Evolutionary conservation across 345 rosid genomes (phyloP).

Genomic region (Dovyalis caffra): DNA sequence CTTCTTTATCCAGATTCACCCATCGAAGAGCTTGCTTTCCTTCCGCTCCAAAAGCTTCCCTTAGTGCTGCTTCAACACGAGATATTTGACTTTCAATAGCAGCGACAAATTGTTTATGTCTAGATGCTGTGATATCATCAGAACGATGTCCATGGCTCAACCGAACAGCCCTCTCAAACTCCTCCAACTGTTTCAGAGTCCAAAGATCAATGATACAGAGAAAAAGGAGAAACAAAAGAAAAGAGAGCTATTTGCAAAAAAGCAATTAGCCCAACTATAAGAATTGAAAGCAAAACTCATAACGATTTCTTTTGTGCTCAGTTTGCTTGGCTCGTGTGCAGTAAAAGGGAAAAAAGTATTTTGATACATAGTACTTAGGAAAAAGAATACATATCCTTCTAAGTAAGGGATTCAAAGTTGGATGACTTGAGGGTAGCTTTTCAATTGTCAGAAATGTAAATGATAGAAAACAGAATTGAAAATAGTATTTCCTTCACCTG

Average conservation of each 20-base stretch:
- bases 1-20: conserved; percentile 76
- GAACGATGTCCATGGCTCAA: conserved; percentile 51
- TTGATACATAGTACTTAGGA: neutral
- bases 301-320: neutral
- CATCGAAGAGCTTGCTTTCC: conserved; percentile 69
- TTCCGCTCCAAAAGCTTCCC: conserved; percentile 46
- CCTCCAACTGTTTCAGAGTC: conserved; percentile 61
- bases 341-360: neutral
- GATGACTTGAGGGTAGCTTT: neutral
- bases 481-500: neutral
- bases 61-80: conserved; percentile 56
- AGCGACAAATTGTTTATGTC: conserved; percentile 68
- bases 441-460: neutral
- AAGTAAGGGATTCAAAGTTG: neutral
- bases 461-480: neutral
- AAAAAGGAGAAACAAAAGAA: neutral
- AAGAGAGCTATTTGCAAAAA: neutral
- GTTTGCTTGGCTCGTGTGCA: neutral
- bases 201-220: conserved; percentile 10
- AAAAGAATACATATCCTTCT: neutral
- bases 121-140: conserved; percentile 50
- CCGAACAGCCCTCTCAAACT: conserved; percentile 75
- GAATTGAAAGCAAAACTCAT: neutral
- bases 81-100: conserved; percentile 70
- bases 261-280: neutral